Evolutionary conservation across 225 moss, liverwort and hornwort species (phyloP), one percentile per base, ranked within the genome.

Genomic region (Marchantia paleacea): DNA sequence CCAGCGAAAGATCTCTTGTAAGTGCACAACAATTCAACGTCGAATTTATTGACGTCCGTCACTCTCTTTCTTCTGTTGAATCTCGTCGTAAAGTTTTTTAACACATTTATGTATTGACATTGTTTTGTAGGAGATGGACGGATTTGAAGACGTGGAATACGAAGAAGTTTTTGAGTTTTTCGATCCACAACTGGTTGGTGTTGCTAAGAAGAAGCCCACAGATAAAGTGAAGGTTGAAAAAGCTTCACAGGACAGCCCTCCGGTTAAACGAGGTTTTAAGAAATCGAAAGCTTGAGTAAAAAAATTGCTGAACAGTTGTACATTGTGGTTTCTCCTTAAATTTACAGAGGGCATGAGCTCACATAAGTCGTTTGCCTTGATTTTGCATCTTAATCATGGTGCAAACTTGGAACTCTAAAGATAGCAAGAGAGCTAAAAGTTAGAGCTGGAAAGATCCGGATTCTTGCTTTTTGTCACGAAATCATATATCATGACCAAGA

Each of bases 121-220:
- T 61, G 58, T 60, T 6, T 29, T 84, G 81, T 82, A 97, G 97
- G 87, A 79, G 20, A 87, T 92, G 30, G 81, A 90, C 79, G 92
- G 89, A 52, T 84, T 99, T 49, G 90, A 91, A 77, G 91, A 90
- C 47, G 73, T 94, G 52, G 90, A 95, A 78, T 94, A 86, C 16
- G 94, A 99, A 78, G 88, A 85, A 69, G 74, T 99, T 16, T 88
- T 99, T 14, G 83, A 83, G 19, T 89, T 91, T 16, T 89, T 95
- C 70, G 95, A 95, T 82, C 99, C 95, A 52, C 95, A 99, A 80
- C 81, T 99, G 65, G 95, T 94, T 77, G 99, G 99, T 28, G 31
- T 94, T 76, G 99, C 99, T 22, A 85, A 82, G 72, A 99, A 99
- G 74, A 93, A 88, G 77, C 79, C 79, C 6, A 55, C 65, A 39